Evolutionary conservation across 2,329 filamentous ascomycete species (phyloP).

Genomic region (Penicillium occitanis): DNA sequence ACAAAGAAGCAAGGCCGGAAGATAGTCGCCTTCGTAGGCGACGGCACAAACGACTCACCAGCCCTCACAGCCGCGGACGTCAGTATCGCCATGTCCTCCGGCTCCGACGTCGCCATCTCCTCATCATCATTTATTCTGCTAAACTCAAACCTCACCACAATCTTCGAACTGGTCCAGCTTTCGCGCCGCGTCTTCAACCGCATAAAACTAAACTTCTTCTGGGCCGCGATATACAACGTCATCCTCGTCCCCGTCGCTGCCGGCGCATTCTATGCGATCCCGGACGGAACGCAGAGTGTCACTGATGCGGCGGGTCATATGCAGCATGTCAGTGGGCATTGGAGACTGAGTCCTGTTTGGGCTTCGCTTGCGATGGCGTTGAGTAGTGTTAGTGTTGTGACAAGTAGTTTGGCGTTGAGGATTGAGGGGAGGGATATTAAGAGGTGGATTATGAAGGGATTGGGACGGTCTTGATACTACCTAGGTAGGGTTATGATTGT

Average conservation of each 20-base stretch:
- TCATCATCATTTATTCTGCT: conserved; percentile 80
- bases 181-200: conserved; percentile 70
- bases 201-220: conserved; percentile 81
- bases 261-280: conserved; percentile 69
- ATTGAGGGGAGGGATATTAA: conserved; percentile 34
- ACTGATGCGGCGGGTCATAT: conserved; percentile 26
- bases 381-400: conserved; percentile 85
- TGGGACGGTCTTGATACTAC: background rate
- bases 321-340: conserved; percentile 39
- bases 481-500: background rate
- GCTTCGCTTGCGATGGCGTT: conserved; percentile 88
- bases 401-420: conserved; percentile 74
- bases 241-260: conserved; percentile 77
- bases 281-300: conserved; percentile 39
- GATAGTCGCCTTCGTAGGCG: conserved; percentile 79
- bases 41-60: conserved; percentile 83
- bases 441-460: background rate
- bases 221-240: conserved; percentile 81
- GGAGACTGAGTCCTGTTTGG: conserved; percentile 62
- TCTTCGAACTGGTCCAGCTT: conserved; percentile 72
- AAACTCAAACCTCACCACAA: conserved; percentile 65
- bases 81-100: conserved; percentile 76
- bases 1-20: conserved; percentile 9
- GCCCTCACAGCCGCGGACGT: conserved; percentile 78
- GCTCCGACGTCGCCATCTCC: conserved; percentile 79